Evolutionary conservation across 2,329 filamentous ascomycete genomes (phyloP), one percentile per base, ranked within the genome.

Genomic region (Ceratocystis cubensis): DNA sequence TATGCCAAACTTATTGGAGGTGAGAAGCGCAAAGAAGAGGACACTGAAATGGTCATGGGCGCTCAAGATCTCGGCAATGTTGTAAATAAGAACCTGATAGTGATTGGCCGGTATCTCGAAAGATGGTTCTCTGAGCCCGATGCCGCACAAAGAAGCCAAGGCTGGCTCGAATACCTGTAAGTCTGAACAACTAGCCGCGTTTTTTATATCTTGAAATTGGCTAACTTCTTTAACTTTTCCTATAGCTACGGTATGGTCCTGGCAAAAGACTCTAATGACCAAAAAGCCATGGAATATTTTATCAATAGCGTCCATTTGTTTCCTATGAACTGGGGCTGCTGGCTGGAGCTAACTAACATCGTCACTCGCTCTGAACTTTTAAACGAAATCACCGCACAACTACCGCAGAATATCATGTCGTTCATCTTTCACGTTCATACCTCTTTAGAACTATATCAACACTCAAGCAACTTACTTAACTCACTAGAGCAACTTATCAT

Each of bases 261-360:
- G 20, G 84, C 90, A 45, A 96, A 92, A 75, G 88, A 92, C 69
- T 96, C 96, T 76, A 96, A 94, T 71, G 91, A 96, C 70, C 82
- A 86, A 57, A 82, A 88, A 68, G 94, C 94, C 1, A 86, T 93
- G 75, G 84, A 88, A 69, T 96, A 89, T 82, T 81, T 99, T n/a
- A 80, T 96, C 64, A 83, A 85, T 69, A 96, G 92, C 73, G 89
- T 96, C 8, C 89, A 95, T 74, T 78, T 91, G 50, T 96, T 91
- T 72, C 89, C 91, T 1, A 96, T 92, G 83, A 96, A 97, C 73
- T 99, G 94, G 94, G 91, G 91, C 6, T 92, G 91, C 69, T 99
- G 94, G 94, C 82, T 94, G 67, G 94, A 99, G 76, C 84, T 99
- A 75, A 89, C 89, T 3, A 86, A 86, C 48, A 80, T 97, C 30